Base-by-base conservation (phyloP, 257 asterid species). In the Phtheirospermum japonicum region DNA sequence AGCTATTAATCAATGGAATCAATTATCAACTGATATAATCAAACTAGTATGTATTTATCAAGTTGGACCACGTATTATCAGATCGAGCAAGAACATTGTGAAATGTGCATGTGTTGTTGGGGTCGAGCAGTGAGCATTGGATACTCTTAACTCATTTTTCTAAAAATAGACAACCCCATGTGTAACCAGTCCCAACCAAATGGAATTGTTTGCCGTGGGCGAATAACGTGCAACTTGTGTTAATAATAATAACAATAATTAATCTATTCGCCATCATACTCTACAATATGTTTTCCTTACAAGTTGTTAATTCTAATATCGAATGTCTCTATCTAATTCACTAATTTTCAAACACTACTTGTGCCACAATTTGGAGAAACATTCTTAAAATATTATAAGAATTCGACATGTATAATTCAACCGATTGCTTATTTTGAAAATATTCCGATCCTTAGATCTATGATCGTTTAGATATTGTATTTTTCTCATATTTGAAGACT, bases 141-240 rank as follows among this genome's bases (percentile, higher is more conserved):
- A 88, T 88, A 50, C 91, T 64, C 59, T 49, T 39, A 23, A 1
- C 28, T 32, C 48, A 67, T 63, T 49, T 28, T 53, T 28, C 61
- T 48, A 56, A 37, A 69, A 57, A 64, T 67, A 64, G 85, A 78
- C 91, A 85, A 48, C 40, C 80, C 89, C 83, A 84, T 80, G 93
- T 84, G 94, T 83, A 49, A 32, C 34, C 72, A 66, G 72, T 66
- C 77, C 82, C 80, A 70, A 63, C 72, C 75, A 76, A 71, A 85
- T 75, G 81, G 78, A 72, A 80, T 73, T 79, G 76, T 71, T 85
- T 79, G 79, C 73, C 75, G 75, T 76, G 61, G 68, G 70, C 68
- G 53, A 82, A 78, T 76, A 42, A 42, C 18, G 77, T 80, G 82
- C 84, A 74, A 71, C 80, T 82, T 74, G 50, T 73, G 73, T 52